Evolutionary conservation across 768 basidiomycete species (phyloP).

Genomic region (Collybiopsis luxurians): DNA sequence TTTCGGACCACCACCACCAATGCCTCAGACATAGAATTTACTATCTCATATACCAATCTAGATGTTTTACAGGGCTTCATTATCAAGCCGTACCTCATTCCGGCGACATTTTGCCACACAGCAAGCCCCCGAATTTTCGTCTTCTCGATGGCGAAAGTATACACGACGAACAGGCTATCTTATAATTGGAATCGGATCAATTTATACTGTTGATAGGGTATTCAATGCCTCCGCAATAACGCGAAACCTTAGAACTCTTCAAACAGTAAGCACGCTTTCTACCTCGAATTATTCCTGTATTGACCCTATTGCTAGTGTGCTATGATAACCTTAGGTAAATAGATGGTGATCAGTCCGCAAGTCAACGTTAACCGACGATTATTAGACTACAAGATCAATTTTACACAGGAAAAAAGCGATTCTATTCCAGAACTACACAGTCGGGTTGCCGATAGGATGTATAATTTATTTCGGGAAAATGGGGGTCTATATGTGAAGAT

Average conservation of each 20-base stretch:
- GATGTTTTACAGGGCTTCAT: not conserved
- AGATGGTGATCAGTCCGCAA: no score
- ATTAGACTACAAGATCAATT: constrained; percentile 86
- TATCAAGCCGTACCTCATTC: not conserved
- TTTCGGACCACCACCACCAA: not conserved
- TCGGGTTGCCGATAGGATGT: constrained; percentile 77
- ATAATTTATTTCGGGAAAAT: constrained; percentile 74
- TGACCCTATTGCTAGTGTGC: constrained; percentile 46
- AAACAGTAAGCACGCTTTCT: constrained; percentile 34
- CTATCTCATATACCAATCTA: constrained; percentile 6
- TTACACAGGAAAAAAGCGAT: constrained; percentile 67
- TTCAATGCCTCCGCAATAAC: constrained; percentile 59
- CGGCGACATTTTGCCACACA: not conserved
- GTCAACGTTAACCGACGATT: no score
- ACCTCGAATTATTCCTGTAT: not conserved
- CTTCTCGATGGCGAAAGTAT: constrained; percentile 18
- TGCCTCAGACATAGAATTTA: not conserved
- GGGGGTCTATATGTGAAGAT: constrained; percentile 88
- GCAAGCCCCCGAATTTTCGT: not conserved
- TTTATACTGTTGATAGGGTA: constrained; percentile 44
- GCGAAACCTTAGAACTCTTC: constrained; percentile 52
- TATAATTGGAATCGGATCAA: constrained; percentile 33
- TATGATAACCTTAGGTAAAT: no score
- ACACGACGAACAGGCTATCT: constrained; percentile 34
- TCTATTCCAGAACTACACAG: constrained; percentile 80